Evolutionary conservation across 371 early-diverging fungal genomes (phyloP).

Genomic region (Capillidium heterosporum): DNA sequence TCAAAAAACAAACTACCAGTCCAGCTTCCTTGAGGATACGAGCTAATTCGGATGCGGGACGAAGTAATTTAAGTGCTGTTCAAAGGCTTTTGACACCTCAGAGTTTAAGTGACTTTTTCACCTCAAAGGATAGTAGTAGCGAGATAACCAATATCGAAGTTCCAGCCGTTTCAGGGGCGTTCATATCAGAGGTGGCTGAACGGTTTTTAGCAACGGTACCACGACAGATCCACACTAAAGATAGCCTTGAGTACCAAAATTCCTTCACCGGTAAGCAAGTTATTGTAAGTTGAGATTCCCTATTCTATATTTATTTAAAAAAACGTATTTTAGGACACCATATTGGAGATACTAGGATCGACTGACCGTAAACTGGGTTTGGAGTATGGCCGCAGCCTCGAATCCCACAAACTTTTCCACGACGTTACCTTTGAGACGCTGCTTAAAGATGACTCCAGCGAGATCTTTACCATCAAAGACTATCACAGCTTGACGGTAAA

Average conservation of each 20-base stretch:
- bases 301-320: not conserved
- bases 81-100: no score
- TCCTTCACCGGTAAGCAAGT: conserved; percentile 70
- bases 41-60: no score
- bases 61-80: no score
- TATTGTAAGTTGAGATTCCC: conserved; percentile 32
- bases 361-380: conserved; percentile 72
- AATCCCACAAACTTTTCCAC: conserved; percentile 72
- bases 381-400: conserved; percentile 67
- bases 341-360: conserved; percentile 49
- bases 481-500: not conserved
- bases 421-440: conserved; percentile 71
- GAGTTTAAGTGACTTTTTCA: no score
- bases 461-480: conserved; percentile 52
- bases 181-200: not conserved
- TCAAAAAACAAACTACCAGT: no score
- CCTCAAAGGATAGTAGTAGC: no score
- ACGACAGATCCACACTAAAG: conserved; percentile 36
- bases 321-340: conserved; percentile 31
- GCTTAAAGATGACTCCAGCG: conserved; percentile 56
- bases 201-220: conserved; percentile 10
- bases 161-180: no score
- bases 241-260: conserved; percentile 58
- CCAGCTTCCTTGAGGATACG: no score
- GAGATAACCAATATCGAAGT: no score